phyloP scores from a whole-genome alignment of 306 rosid genomes.

The Quercus robur region DNA sequence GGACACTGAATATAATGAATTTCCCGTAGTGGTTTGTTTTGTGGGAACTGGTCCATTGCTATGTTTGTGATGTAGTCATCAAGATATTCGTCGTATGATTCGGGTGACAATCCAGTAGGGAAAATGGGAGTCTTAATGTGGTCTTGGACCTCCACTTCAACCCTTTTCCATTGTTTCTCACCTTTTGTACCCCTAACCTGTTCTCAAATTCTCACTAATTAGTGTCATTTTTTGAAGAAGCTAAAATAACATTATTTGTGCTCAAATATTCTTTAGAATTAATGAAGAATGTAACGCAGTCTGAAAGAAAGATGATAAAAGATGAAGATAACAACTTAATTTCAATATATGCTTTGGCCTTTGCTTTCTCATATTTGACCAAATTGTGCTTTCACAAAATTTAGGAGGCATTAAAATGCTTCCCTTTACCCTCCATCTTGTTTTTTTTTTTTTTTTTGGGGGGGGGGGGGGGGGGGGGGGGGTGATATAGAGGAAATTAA shows the following conservation, averaged over 20 bases:
- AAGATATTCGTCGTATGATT: slow-evolving; percentile 29
- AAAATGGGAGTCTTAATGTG: slow-evolving; percentile 34
- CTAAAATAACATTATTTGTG: background rate
- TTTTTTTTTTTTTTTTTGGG: no score
- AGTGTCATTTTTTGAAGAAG: background rate
- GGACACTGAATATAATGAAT: slow-evolving; percentile 49
- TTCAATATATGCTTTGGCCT: no score
- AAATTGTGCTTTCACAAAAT: no score
- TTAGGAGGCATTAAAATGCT: no score
- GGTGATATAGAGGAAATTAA: no score
- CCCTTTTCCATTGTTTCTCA: slow-evolving; percentile 47
- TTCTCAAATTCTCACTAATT: background rate
- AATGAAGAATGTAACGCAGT: background rate
- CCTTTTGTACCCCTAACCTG: slow-evolving; percentile 30
- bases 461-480: no score
- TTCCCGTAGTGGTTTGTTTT: slow-evolving; percentile 50
- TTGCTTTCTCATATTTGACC: no score
- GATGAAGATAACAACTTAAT: no score
- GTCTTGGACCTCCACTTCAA: slow-evolving; percentile 41
- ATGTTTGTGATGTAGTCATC: slow-evolving; percentile 41
- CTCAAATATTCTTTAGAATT: background rate
- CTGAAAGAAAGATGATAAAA: no score
- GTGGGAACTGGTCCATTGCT: slow-evolving; percentile 27
- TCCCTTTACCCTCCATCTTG: no score
- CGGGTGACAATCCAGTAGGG: slow-evolving; percentile 16